Conservation (phyloP, 495 filamentous ascomycete species). For the Podospora pseudocomata region DNA sequence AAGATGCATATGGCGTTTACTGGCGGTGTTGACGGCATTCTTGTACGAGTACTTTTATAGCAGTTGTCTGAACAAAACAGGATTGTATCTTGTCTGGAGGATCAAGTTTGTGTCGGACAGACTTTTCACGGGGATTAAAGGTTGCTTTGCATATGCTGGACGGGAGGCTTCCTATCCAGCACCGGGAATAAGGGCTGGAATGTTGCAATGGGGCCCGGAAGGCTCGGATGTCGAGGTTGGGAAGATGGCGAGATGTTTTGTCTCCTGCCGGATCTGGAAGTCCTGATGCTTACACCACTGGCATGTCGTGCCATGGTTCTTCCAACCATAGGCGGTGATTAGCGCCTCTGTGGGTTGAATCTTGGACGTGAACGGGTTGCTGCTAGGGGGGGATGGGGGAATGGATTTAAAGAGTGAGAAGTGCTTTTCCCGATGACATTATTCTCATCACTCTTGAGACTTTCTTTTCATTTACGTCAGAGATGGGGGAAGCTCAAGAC, state of each 20-base stretch:
- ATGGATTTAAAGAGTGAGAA: not conserved
- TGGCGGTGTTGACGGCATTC: not conserved
- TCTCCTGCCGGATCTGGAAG: slow-evolving; percentile 2
- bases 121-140: no score
- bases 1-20: not conserved
- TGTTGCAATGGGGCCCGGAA: not conserved
- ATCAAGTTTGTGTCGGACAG: no score
- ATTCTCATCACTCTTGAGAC: no score
- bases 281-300: slow-evolving; percentile 2
- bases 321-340: not conserved
- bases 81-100: not conserved
- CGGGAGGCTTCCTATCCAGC: no score
- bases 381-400: not conserved
- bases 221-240: not conserved
- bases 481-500: not conserved
- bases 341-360: not conserved
- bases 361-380: not conserved
- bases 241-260: not conserved
- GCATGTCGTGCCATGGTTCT: not conserved
- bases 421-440: no score
- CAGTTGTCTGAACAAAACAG: not conserved
- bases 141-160: no score
- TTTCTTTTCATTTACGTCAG: not conserved
- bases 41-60: not conserved
- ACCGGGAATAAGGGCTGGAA: not conserved